phyloP scores from a whole-genome alignment of 2,329 filamentous ascomycete genomes.

The Thelonectria rubi region DNA sequence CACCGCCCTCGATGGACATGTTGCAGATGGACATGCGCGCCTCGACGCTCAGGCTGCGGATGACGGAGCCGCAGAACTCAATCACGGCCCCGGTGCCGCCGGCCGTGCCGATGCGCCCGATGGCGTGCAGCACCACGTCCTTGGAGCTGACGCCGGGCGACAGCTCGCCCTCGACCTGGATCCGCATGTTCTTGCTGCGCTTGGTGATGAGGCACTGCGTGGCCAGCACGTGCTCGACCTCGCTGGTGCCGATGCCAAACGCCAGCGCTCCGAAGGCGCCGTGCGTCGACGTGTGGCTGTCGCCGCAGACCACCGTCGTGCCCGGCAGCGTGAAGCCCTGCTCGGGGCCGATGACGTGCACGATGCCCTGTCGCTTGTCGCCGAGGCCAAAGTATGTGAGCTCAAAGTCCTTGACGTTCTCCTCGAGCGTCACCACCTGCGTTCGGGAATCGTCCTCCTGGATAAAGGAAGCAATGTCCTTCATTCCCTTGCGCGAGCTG shows the following conservation, averaged over 20 bases:
- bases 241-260: conserved; percentile 96
- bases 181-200: conserved; percentile 98
- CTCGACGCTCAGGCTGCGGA: conserved; percentile 90
- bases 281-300: conserved; percentile 98
- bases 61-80: conserved; percentile 96
- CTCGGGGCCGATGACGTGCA: conserved; percentile 97
- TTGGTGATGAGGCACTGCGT: conserved; percentile 96
- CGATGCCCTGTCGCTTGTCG: conserved; percentile 97
- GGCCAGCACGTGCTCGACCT: conserved; percentile 97
- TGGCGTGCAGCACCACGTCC: conserved; percentile 91
- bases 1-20: conserved; percentile 98
- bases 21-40: conserved; percentile 99
- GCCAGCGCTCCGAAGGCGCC: conserved; percentile 95
- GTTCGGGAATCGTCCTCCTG: conserved; percentile 91
- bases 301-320: conserved; percentile 96
- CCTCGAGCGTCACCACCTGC: conserved; percentile 95
- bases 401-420: conserved; percentile 96
- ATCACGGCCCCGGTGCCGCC: conserved; percentile 95
- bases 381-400: conserved; percentile 97
- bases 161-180: conserved; percentile 92
- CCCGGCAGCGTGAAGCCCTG: conserved; percentile 98
- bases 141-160: conserved; percentile 94
- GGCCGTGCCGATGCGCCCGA: conserved; percentile 93
- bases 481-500: conserved; percentile 87
- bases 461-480: conserved; percentile 93